A percentile compares a stretch with the other conserved stretches of the same genome.
Conservation (phyloP, 805 yeast species). For the Isabelozyma rhagii region DNA sequence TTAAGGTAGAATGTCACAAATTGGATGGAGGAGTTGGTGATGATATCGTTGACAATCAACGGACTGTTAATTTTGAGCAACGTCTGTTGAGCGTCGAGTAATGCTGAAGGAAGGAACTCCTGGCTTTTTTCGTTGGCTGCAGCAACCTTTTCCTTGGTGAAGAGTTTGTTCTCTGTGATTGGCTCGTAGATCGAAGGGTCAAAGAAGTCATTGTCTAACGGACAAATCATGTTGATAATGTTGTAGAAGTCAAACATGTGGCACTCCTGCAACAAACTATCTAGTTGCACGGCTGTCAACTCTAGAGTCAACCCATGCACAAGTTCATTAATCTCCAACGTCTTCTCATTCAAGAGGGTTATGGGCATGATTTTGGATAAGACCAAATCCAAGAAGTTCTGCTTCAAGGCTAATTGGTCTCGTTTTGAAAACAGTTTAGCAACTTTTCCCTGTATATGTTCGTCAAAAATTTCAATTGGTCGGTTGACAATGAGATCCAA, state of each 20-base stretch:
- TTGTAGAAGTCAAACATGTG: slow-evolving; percentile 59
- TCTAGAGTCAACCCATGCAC: slow-evolving; percentile 34
- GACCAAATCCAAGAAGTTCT: slow-evolving; percentile 61
- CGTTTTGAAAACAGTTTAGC: slow-evolving; percentile 22
- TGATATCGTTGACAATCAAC: slow-evolving; percentile 52
- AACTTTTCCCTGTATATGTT: slow-evolving; percentile 24
- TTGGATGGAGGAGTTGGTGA: slow-evolving; percentile 45
- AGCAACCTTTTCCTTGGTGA: slow-evolving; percentile 42
- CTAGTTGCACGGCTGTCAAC: slow-evolving; percentile 45
- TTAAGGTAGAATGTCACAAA: slow-evolving; percentile 48
- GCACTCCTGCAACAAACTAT: slow-evolving; percentile 47
- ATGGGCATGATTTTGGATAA: slow-evolving; percentile 51
- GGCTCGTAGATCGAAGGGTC: slow-evolving; percentile 66
- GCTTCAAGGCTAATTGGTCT: slow-evolving; percentile 43
- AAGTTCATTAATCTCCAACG: slow-evolving; percentile 28
- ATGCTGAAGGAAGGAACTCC: slow-evolving; percentile 55
- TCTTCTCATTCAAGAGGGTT: slow-evolving; percentile 35
- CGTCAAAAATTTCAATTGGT: slow-evolving; percentile 40
- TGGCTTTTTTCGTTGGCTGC: slow-evolving; percentile 46
- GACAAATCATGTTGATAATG: slow-evolving; percentile 69
- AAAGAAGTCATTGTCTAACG: slow-evolving; percentile 54
- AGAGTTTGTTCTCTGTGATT: slow-evolving; percentile 57
- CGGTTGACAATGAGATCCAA: slow-evolving; percentile 42
- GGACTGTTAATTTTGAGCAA: slow-evolving; percentile 63
- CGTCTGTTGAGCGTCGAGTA: slow-evolving; percentile 57